Evolutionary conservation across 768 basidiomycete species (phyloP), one percentile per base, ranked within the genome.

Genomic region (Pholiota conissans): DNA sequence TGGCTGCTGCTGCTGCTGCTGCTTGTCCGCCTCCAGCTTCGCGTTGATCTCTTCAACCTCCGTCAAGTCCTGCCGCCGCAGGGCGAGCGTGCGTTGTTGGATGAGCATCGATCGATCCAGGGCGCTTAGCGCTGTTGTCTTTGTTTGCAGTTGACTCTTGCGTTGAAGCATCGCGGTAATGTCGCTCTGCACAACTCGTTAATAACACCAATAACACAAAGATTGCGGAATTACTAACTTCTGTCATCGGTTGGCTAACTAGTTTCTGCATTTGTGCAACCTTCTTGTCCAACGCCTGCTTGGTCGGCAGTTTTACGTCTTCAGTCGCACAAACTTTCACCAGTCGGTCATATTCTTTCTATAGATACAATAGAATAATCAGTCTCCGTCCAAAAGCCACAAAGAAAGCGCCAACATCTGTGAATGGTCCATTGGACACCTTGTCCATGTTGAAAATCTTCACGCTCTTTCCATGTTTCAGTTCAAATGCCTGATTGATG

Each of bases 331-430:
- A 83, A 0, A 73, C 67, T 56, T 71, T 75, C 24, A 68, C 60
- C 27, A 91, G 74, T 30, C 88, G 84, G 11, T 82, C 83, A 69
- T 86, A 91, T 69, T 96, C 93, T 69, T 82, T 81, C 91, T 93
- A 67, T 11, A 39, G 46, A 26, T 34, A 8, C 42, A 13, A 32
- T 32, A 32, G 13, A 49, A 39, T 16, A 50, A 56, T 56, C 32
- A 56, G 48, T n/a, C 40, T n/a, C 16, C 29, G 16, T 61, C 35
- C 35, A 49, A 6, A 34, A 51, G 58, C 32, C 4, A 39, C 5
- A 10, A 49, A 22, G 50, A 26, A 54, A 37, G 45, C 34, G 79
- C 85, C 50, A 48, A 95, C 95, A 60, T 77, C 71, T 10, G 73
- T 75, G 57, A 93, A 87, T 3, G 73, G 56, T 1, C 81, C 73